Evolutionary conservation across 2,329 filamentous ascomycete genomes (phyloP).

Genomic region (Alternaria consortialis): DNA sequence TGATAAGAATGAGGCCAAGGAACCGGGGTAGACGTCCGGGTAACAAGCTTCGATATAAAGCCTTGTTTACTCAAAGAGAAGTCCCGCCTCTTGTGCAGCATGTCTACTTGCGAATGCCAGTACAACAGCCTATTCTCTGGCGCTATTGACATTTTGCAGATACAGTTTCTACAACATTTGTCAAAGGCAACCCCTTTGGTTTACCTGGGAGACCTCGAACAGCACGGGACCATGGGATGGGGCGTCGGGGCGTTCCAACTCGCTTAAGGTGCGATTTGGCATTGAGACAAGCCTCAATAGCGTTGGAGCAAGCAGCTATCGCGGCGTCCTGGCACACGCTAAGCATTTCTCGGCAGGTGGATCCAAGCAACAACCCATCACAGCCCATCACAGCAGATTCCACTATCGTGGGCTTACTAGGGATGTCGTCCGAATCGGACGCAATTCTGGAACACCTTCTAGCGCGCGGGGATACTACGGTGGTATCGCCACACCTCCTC

Average conservation of each 20-base stretch:
- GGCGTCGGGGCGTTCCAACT: constrained; percentile 8
- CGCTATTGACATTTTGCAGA: neutral
- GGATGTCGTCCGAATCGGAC: constrained; percentile 10
- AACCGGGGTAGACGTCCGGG: constrained; percentile 16
- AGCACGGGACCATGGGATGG: constrained; percentile 13
- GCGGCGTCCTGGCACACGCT: constrained; percentile 1
- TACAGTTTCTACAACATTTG: constrained; percentile 1
- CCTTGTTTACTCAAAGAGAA: constrained; percentile 33
- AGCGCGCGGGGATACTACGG: constrained; percentile 3
- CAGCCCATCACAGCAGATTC: constrained; percentile 3
- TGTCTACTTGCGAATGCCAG: neutral
- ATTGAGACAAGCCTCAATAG: constrained; percentile 25
- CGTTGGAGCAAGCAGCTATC: constrained; percentile 9
- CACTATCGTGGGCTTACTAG: constrained; percentile 16
- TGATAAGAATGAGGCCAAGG: constrained; percentile 36
- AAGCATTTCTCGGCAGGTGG: constrained; percentile 20
- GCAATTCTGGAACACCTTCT: constrained; percentile 26
- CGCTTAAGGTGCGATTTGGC: constrained; percentile 26
- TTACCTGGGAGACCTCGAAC: neutral
- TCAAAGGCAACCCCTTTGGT: neutral
- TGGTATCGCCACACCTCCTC: neutral
- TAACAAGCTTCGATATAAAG: constrained; percentile 20
- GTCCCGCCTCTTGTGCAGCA: constrained; percentile 9
- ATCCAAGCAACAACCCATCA: constrained; percentile 9
- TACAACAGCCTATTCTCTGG: neutral